A percentile compares a stretch with the other conserved stretches of the same genome.
Conservation (phyloP, 2,329 filamentous ascomycete genomes). For the Macrophomina tecta region DNA sequence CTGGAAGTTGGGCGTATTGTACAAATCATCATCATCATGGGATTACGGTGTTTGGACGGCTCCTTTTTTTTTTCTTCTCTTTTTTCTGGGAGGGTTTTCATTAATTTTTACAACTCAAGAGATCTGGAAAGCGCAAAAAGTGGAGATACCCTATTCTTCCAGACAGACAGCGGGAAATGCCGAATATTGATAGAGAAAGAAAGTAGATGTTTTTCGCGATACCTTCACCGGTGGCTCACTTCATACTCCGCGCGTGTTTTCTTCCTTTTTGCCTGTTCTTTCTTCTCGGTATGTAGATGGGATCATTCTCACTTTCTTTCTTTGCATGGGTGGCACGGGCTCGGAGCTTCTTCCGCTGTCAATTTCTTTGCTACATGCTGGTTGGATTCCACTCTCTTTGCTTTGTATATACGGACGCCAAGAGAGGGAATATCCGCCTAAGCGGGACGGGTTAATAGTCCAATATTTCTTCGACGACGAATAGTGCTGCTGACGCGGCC, state of each 20-base stretch:
- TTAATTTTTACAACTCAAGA: background rate
- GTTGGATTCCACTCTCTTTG: background rate
- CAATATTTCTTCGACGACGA: background rate
- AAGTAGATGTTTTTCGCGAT: conserved; percentile 14
- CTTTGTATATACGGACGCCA: background rate
- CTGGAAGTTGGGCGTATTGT: background rate
- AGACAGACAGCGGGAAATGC: background rate
- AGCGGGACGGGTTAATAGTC: background rate
- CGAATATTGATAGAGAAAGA: conserved; percentile 1
- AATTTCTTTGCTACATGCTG: background rate
- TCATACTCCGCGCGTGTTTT: conserved; percentile 11
- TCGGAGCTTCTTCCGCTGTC: background rate
- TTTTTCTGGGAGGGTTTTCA: background rate
- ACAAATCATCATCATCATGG: background rate
- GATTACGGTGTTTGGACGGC: conserved; percentile 20
- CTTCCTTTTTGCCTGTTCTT: background rate
- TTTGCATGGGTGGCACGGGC: background rate
- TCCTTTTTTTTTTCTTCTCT: no score
- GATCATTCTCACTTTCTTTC: background rate
- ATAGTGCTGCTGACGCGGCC: background rate
- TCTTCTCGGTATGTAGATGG: background rate
- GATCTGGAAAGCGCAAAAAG: conserved; percentile 2
- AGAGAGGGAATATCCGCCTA: background rate
- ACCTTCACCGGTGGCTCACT: conserved; percentile 9
- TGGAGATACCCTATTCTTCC: conserved; percentile 24